Evolutionary conservation across 2,329 filamentous ascomycete species (phyloP).

Genomic region (Fusarium sp.): DNA sequence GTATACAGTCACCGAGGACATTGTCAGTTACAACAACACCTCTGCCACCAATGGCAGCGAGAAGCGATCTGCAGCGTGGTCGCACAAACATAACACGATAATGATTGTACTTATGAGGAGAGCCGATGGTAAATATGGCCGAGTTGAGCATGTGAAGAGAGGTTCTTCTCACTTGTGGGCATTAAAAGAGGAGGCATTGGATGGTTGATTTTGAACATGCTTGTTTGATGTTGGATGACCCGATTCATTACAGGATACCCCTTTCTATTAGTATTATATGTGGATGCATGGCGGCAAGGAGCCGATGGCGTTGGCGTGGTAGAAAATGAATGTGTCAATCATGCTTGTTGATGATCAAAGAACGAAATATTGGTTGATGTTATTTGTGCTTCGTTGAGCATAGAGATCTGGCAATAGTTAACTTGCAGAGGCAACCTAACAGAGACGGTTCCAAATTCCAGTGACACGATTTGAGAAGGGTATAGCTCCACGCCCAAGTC

Average conservation of each 20-base stretch:
- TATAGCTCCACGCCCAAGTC: too few species aligned
- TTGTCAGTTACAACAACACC: conserved; percentile 34
- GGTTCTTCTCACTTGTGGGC: neutral
- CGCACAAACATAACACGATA: conserved; percentile 26
- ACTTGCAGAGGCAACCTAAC: neutral
- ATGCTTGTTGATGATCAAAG: neutral
- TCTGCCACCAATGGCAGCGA: conserved; percentile 15
- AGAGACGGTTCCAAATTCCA: neutral
- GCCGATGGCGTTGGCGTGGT: conserved; percentile 43
- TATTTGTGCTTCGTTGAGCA: neutral
- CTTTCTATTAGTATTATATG: conserved; percentile 38
- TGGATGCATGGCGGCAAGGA: conserved; percentile 33
- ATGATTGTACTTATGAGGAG: conserved; percentile 5
- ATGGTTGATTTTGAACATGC: conserved; percentile 26
- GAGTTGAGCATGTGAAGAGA: conserved; percentile 1
- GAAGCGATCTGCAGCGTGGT: conserved; percentile 19
- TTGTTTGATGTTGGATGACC: conserved; percentile 40
- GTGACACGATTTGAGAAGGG: too few species aligned
- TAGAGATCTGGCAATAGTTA: neutral
- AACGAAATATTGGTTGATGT: neutral
- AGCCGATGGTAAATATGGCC: conserved; percentile 18
- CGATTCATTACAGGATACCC: conserved; percentile 47
- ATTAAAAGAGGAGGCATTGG: conserved; percentile 11
- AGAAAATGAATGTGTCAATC: conserved; percentile 15
- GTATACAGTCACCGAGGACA: conserved; percentile 44